Evolutionary conservation across 129 eudicot species (phyloP).

Genomic region (Flaveria sonorensis): DNA sequence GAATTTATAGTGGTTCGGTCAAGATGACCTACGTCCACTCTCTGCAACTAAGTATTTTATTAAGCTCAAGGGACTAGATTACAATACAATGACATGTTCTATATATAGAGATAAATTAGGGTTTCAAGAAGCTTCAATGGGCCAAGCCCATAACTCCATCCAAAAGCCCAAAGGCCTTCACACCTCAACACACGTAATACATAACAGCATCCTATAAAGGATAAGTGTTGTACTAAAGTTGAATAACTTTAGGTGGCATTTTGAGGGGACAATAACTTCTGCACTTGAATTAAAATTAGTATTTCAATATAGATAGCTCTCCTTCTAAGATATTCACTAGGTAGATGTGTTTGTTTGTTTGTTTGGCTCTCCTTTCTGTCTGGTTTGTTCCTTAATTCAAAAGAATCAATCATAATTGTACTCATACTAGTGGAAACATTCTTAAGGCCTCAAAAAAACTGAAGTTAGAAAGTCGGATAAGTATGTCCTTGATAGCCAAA

Average conservation of each 20-base stretch:
- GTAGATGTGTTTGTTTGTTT: no score
- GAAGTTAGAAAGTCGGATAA: neutral
- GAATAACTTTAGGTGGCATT: neutral
- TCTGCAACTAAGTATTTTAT: no score
- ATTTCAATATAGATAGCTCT: neutral
- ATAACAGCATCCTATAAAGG: neutral
- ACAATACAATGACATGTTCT: no score
- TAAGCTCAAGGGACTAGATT: no score
- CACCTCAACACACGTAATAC: no score
- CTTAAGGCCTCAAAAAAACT: neutral
- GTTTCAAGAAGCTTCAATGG: no score
- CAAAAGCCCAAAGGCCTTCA: no score
- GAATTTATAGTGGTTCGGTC: no score
- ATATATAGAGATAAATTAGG: no score
- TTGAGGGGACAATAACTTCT: conserved; percentile 1
- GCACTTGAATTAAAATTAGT: conserved; percentile 13
- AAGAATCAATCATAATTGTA: neutral
- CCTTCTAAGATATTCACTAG: no score
- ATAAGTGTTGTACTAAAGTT: neutral
- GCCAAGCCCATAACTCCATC: no score
- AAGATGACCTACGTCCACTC: no score
- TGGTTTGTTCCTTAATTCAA: neutral
- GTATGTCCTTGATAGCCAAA: conserved; percentile 3
- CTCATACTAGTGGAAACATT: neutral
- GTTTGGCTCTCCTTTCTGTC: neutral